These are phyloP conservation scores for Thermomyces lanuginosus DNA, from an alignment of 2,329 filamentous ascomycete genomes.

Conservation along the genomic window DNA sequence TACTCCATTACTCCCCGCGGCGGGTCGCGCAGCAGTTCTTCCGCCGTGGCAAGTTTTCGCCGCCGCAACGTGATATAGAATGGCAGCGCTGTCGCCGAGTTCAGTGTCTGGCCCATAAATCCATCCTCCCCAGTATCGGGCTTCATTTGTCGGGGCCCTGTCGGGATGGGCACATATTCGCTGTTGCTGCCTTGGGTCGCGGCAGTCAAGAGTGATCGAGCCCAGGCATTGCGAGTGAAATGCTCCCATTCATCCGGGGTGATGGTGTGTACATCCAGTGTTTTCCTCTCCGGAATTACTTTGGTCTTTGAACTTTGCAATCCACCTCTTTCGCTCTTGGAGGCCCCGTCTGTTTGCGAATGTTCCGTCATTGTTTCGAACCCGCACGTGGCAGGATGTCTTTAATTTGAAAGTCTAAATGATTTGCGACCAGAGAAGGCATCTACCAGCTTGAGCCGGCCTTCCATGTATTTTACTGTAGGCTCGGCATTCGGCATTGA, in stretches of 20 bases:
- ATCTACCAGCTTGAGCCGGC: no score
- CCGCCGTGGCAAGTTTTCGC: constrained; percentile 11
- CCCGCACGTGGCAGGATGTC: no score
- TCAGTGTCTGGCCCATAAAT: constrained; percentile 26
- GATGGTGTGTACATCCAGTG: no score
- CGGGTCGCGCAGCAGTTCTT: constrained; percentile 6
- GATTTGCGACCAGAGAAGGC: no score
- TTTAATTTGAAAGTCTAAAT: no score
- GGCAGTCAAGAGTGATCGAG: constrained; percentile 2
- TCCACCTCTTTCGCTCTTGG: no score
- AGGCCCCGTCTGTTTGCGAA: no score
- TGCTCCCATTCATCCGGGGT: constrained; percentile 6
- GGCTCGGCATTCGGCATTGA: no score
- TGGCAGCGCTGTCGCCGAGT: constrained; percentile 24
- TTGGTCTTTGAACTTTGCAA: neutral
- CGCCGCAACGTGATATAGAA: constrained; percentile 24
- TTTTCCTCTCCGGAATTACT: no score
- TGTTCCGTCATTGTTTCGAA: no score
- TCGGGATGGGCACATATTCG: constrained; percentile 22
- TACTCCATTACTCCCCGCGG: constrained; percentile 11
- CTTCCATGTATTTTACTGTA: no score
- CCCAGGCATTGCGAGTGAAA: constrained; percentile 11
- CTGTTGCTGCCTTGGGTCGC: neutral
- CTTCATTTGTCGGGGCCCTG: constrained; percentile 25
- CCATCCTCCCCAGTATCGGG: constrained; percentile 26